Conservation (phyloP, 2,329 filamentous ascomycete genomes). For the Fusarium dlaminii region DNA sequence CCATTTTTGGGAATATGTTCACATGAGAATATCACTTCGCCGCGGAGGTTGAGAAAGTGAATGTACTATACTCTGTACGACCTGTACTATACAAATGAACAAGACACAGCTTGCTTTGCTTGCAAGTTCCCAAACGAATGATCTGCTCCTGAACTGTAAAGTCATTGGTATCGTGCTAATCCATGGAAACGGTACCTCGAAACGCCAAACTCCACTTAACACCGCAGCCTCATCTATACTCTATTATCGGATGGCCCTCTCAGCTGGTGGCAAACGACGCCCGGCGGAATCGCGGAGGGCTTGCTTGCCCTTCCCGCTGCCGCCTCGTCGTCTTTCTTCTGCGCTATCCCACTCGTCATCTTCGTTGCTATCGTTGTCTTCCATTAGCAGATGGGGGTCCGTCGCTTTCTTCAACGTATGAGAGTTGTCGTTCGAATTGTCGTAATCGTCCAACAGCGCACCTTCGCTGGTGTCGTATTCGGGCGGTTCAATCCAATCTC, state of each 20-base stretch:
- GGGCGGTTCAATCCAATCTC: slow-evolving; percentile 83
- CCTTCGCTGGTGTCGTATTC: slow-evolving; percentile 79
- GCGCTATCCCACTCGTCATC: slow-evolving; percentile 57
- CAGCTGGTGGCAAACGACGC: slow-evolving; percentile 60
- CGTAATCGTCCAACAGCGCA: slow-evolving; percentile 69
- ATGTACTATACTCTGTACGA: slow-evolving; percentile 51
- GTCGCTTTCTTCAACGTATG: slow-evolving; percentile 64
- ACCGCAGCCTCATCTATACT: not conserved
- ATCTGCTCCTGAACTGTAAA: slow-evolving; percentile 25
- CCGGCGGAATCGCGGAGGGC: slow-evolving; percentile 61
- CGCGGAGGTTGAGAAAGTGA: slow-evolving; percentile 24
- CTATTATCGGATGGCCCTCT: slow-evolving; percentile 57
- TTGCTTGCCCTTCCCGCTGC: slow-evolving; percentile 56
- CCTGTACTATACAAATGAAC: slow-evolving; percentile 46
- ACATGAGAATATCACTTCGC: slow-evolving; percentile 17
- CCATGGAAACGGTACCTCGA: slow-evolving; percentile 24
- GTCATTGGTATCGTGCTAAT: slow-evolving; percentile 43
- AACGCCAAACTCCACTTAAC: slow-evolving; percentile 39
- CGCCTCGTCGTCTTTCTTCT: slow-evolving; percentile 53
- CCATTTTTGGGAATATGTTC: slow-evolving; percentile 17
- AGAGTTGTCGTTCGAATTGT: slow-evolving; percentile 62
- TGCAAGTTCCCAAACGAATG: slow-evolving; percentile 33
- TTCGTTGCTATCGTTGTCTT: slow-evolving; percentile 39
- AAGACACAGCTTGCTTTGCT: slow-evolving; percentile 25
- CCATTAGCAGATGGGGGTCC: slow-evolving; percentile 45